Evolutionary conservation across 305 asterid genomes (phyloP).

Genomic region (Petunia hybrid): DNA sequence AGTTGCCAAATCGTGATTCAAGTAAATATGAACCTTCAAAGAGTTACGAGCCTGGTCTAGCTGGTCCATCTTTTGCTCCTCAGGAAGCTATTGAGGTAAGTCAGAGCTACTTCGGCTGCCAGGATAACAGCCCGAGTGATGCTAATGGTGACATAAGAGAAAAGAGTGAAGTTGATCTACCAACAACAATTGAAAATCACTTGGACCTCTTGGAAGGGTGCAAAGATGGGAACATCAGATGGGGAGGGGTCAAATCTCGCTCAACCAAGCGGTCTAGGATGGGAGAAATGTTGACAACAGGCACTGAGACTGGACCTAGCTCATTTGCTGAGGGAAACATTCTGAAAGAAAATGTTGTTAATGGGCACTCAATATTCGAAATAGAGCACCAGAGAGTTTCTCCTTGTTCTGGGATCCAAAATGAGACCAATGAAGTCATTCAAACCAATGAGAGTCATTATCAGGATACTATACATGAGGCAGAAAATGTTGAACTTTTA

Average conservation of each 20-base stretch:
- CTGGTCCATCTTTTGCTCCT: slow-evolving; percentile 59
- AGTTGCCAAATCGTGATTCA: slow-evolving; percentile 79
- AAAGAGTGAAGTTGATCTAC: slow-evolving; percentile 46
- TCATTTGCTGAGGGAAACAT: slow-evolving; percentile 50
- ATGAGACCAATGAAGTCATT: slow-evolving; percentile 46
- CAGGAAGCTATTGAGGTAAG: slow-evolving; percentile 44
- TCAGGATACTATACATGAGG: slow-evolving; percentile 45
- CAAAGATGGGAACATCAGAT: slow-evolving; percentile 71
- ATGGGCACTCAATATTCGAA: slow-evolving; percentile 45
- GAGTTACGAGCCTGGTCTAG: slow-evolving; percentile 46
- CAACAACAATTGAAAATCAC: slow-evolving; percentile 44
- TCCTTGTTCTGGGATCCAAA: slow-evolving; percentile 49
- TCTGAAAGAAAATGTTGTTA: slow-evolving; percentile 48
- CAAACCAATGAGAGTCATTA: slow-evolving; percentile 43
- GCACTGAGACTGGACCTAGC: slow-evolving; percentile 49
- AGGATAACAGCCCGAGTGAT: slow-evolving; percentile 44
- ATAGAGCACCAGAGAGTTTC: slow-evolving; percentile 43
- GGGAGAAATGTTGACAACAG: slow-evolving; percentile 60
- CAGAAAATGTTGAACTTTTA: slow-evolving; percentile 42
- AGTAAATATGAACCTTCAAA: slow-evolving; percentile 50
- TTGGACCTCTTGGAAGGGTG: slow-evolving; percentile 76
- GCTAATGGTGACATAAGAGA: slow-evolving; percentile 51
- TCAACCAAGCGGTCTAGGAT: slow-evolving; percentile 76
- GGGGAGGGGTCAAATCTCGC: slow-evolving; percentile 96
- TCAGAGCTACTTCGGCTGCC: slow-evolving; percentile 38